phyloP scores from a whole-genome alignment of 1,284 basidiomycete genomes.

The Rhodotorula sp. region DNA sequence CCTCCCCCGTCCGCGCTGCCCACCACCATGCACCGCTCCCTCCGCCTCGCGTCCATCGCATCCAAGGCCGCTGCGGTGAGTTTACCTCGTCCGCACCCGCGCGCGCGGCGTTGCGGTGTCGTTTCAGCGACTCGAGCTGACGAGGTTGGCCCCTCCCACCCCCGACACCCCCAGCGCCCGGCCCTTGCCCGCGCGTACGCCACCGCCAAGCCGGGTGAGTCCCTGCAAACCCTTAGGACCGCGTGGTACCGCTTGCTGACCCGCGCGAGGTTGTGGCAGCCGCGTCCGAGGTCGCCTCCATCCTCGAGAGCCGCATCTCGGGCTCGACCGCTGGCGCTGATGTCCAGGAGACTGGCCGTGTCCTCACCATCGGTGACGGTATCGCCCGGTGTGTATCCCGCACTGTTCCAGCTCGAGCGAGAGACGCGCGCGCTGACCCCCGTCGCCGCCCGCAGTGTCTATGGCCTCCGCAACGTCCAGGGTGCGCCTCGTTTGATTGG shows the following conservation, averaged over 20 bases:
- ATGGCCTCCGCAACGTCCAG: slow-evolving; percentile 80
- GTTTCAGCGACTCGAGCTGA: slow-evolving; percentile 8
- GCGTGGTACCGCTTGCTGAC: slow-evolving; percentile 1
- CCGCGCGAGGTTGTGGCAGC: slow-evolving; percentile 60
- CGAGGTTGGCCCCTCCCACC: slow-evolving; percentile 12
- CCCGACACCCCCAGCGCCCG: slow-evolving; percentile 28
- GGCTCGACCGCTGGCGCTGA: slow-evolving; percentile 86
- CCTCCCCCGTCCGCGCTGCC: slow-evolving; percentile 7
- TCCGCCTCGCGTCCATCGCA: slow-evolving; percentile 33
- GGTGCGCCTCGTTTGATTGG: slow-evolving; percentile 55
- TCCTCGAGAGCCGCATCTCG: slow-evolving; percentile 97
- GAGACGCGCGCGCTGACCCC: neutral
- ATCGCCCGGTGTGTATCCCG: slow-evolving; percentile 65
- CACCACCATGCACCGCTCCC: slow-evolving; percentile 34
- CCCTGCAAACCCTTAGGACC: neutral
- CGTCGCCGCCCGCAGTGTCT: slow-evolving; percentile 64
- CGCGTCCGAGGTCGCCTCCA: slow-evolving; percentile 97
- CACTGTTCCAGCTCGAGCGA: neutral
- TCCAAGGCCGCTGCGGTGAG: slow-evolving; percentile 32
- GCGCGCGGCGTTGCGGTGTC: neutral
- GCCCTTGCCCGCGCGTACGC: slow-evolving; percentile 66
- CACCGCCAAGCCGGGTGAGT: slow-evolving; percentile 93
- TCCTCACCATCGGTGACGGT: slow-evolving; percentile 99
- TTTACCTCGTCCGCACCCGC: neutral
- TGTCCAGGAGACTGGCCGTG: slow-evolving; percentile 98